A percentile compares a stretch with the other conserved stretches of the same genome.
Evolutionary conservation across 2,329 filamentous ascomycete species (phyloP).

Genomic region (Apiospora koreana): DNA sequence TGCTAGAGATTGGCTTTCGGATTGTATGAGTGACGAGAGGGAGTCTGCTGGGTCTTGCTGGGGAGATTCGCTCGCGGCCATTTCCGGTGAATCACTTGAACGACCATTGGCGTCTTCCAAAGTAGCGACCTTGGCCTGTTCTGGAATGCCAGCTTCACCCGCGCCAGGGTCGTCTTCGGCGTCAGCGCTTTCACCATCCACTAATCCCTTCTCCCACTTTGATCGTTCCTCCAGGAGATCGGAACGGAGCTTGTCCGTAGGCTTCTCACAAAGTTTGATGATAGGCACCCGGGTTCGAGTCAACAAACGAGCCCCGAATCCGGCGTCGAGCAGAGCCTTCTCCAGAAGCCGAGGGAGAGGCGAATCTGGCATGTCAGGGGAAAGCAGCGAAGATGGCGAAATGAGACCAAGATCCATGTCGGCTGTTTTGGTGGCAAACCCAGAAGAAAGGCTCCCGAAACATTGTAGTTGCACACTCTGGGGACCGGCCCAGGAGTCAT

Average conservation of each 20-base stretch:
- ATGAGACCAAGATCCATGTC: conserved; percentile 88
- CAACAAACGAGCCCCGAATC: conserved; percentile 75
- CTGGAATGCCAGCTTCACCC: conserved; percentile 22
- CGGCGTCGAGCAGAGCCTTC: conserved; percentile 69
- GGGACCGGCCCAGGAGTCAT: conserved; percentile 48
- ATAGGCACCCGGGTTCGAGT: conserved; percentile 82
- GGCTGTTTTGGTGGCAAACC: conserved; percentile 84
- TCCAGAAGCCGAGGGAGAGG: conserved; percentile 75
- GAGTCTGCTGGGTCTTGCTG: neutral
- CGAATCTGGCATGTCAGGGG: conserved; percentile 56
- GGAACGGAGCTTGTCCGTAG: conserved; percentile 58
- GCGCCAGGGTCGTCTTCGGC: conserved; percentile 33
- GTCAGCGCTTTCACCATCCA: conserved; percentile 38
- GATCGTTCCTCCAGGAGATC: conserved; percentile 65
- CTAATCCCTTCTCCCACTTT: conserved; percentile 68
- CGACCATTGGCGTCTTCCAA: neutral
- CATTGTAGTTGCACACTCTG: conserved; percentile 68
- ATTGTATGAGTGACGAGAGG: conserved; percentile 41
- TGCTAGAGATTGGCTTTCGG: conserved; percentile 40
- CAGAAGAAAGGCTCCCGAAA: conserved; percentile 81
- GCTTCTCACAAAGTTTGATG: conserved; percentile 79
- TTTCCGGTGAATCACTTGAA: neutral
- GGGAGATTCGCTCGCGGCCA: conserved; percentile 26
- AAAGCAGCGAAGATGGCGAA: conserved; percentile 58
- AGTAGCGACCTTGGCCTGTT: neutral